phyloP scores from a whole-genome alignment of 169 alveolate genomes.

The Neospora caninum region DNA sequence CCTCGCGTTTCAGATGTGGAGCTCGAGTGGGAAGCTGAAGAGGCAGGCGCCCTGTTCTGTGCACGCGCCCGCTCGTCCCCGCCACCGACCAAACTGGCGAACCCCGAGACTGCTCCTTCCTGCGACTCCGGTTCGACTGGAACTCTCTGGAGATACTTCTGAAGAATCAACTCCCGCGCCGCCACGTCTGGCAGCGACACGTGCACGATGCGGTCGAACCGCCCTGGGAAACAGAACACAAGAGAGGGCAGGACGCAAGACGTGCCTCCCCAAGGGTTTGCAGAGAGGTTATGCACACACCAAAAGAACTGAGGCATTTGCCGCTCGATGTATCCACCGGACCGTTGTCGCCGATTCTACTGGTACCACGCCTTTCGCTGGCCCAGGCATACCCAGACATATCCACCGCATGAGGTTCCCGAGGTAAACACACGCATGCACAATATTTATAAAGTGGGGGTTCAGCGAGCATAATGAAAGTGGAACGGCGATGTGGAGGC shows the following conservation, averaged over 20 bases:
- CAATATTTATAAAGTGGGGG: too few relatives aligned
- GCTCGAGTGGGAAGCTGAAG: neutral
- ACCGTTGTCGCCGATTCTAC: too few relatives aligned
- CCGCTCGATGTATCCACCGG: too few relatives aligned
- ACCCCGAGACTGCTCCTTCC: neutral
- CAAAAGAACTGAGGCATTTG: too few relatives aligned
- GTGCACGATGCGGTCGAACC: conserved; percentile 97
- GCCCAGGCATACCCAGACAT: too few relatives aligned
- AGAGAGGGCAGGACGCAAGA: neutral
- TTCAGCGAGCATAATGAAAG: too few relatives aligned
- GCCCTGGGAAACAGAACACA: conserved; percentile 70
- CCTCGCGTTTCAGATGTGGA: neutral
- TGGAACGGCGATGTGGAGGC: too few relatives aligned
- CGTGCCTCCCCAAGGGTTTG: neutral
- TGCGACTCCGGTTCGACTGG: conserved; percentile 36
- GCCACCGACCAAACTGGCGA: neutral
- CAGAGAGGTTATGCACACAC: neutral
- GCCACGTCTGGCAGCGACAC: conserved; percentile 98
- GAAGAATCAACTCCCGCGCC: conserved; percentile 86
- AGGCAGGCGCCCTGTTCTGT: neutral
- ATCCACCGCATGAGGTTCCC: too few relatives aligned
- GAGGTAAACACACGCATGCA: too few relatives aligned
- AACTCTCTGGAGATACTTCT: conserved; percentile 68
- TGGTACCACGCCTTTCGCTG: too few relatives aligned
- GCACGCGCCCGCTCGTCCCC: neutral